These are phyloP conservation scores for Turritis glabra DNA, from an alignment of 345 rosid genomes.

Conservation along the genomic window DNA sequence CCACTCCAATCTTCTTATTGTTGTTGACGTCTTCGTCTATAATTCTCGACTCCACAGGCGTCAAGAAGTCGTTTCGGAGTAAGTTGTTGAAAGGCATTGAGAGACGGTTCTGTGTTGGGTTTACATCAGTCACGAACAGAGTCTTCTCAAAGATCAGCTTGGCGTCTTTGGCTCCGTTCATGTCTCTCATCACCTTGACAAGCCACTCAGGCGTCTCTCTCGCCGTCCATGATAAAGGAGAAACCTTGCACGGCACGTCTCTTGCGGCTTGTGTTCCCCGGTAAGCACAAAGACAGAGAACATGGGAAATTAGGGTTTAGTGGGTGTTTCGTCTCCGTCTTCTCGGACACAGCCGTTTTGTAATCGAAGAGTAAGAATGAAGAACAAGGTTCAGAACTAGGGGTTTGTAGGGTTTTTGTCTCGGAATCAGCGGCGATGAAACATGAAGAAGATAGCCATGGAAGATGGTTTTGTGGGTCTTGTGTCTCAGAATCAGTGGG, in stretches of 20 bases:
- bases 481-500: neutral
- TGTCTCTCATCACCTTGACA: neutral
- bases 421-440: neutral
- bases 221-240: neutral
- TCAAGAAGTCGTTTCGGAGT: neutral
- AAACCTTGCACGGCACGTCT: neutral
- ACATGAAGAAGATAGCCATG: neutral
- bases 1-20: neutral
- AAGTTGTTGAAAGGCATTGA: neutral
- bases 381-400: neutral
- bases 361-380: neutral
- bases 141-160: constrained; percentile 1
- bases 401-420: neutral
- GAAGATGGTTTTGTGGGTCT: neutral
- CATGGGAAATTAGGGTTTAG: neutral
- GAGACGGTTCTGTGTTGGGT: neutral
- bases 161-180: neutral
- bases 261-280: neutral
- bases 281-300: neutral
- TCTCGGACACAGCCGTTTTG: neutral
- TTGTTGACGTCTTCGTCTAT: neutral
- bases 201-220: constrained; percentile 4
- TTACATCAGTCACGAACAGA: neutral
- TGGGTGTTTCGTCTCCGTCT: neutral
- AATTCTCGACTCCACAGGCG: neutral